Conservation (phyloP, 306 rosid species). For the Glycyrrhiza uralensis region DNA sequence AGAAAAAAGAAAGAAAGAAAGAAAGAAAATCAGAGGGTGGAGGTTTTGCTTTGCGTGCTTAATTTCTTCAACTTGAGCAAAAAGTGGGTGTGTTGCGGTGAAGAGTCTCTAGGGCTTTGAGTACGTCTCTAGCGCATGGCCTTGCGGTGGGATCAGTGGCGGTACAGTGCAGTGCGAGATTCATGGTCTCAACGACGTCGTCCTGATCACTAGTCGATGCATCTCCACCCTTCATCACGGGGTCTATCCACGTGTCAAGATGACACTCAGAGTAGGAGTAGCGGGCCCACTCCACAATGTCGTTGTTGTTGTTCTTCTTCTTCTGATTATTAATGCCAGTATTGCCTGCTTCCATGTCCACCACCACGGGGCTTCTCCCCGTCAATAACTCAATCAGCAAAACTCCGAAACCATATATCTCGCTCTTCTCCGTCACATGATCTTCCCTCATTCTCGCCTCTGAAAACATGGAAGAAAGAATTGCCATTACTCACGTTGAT, state of each 20-base stretch:
- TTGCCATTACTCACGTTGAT: background rate
- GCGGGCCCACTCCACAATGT: slow-evolving; percentile 84
- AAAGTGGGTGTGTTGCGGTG: slow-evolving; percentile 6
- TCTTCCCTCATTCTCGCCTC: slow-evolving; percentile 46
- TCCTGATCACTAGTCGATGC: slow-evolving; percentile 27
- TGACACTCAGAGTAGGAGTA: slow-evolving; percentile 73
- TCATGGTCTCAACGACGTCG: slow-evolving; percentile 71
- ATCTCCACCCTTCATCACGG: slow-evolving; percentile 46
- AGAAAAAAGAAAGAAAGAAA: background rate
- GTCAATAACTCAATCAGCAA: slow-evolving; percentile 67
- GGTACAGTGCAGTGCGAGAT: slow-evolving; percentile 72
- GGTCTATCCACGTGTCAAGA: slow-evolving; percentile 72
- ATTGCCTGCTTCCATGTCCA: slow-evolving; percentile 48
- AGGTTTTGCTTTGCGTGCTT: too few relatives aligned
- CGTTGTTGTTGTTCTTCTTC: too few relatives aligned
- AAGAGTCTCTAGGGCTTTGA: slow-evolving; percentile 49
- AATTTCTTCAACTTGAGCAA: slow-evolving; percentile 44
- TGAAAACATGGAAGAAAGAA: slow-evolving; percentile 32
- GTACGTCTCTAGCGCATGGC: slow-evolving; percentile 61
- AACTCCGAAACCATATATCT: slow-evolving; percentile 68
- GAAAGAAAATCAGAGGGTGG: background rate
- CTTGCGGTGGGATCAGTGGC: slow-evolving; percentile 73
- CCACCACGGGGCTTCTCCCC: slow-evolving; percentile 65
- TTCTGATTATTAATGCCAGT: slow-evolving; percentile 34
- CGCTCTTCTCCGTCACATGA: slow-evolving; percentile 60